Conservation (phyloP, 495 filamentous ascomycete species). For the Penicillium goetzii region DNA sequence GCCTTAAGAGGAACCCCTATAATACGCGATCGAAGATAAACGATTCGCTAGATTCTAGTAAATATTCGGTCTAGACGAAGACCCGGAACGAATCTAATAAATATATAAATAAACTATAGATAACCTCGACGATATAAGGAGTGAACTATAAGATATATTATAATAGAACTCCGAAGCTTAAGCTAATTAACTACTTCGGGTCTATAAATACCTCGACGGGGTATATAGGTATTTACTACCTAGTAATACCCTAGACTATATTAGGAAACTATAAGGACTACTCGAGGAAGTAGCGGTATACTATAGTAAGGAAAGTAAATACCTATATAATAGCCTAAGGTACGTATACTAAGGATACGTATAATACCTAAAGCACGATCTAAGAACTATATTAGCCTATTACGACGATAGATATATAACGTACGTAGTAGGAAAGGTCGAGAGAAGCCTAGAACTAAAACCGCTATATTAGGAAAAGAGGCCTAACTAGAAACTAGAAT, state of each 20-base stretch:
- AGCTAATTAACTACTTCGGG: too few species aligned
- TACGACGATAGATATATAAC: not conserved
- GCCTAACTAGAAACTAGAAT: slow-evolving; percentile 4
- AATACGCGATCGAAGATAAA: too few species aligned
- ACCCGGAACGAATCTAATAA: too few species aligned
- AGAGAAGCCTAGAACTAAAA: not conserved
- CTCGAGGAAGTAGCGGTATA: not conserved
- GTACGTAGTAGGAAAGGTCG: not conserved
- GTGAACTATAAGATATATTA: too few species aligned
- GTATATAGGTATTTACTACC: not conserved
- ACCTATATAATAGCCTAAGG: not conserved
- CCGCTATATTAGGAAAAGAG: not conserved
- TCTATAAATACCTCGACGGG: too few species aligned
- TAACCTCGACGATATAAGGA: too few species aligned
- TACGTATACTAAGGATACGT: not conserved
- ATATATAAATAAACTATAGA: too few species aligned
- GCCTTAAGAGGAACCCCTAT: slow-evolving; percentile 27
- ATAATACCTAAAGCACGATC: not conserved
- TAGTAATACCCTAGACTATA: not conserved
- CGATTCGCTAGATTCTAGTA: too few species aligned
- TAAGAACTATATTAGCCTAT: not conserved
- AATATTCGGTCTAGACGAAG: too few species aligned
- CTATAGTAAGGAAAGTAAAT: not conserved
- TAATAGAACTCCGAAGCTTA: too few species aligned
- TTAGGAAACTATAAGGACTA: not conserved